Evolutionary conservation across 2,329 filamentous ascomycete species (phyloP).

Genomic region (Hysterium pulicare): DNA sequence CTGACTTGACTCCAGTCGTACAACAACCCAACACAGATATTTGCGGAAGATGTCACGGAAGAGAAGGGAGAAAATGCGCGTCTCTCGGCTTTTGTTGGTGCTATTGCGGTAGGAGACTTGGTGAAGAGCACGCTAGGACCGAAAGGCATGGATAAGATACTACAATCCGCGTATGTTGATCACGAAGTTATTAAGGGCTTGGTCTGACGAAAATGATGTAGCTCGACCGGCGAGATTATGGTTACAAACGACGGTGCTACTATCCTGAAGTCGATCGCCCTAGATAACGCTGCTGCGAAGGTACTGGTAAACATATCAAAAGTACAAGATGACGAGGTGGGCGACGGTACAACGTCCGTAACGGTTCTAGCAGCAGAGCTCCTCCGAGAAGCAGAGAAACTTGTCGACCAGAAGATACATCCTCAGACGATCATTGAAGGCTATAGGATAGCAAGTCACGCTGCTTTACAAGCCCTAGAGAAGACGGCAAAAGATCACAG

Average conservation of each 20-base stretch:
- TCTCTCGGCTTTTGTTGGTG: conserved; percentile 95
- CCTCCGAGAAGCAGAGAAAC: conserved; percentile 91
- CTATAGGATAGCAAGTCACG: conserved; percentile 92
- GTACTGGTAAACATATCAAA: conserved; percentile 99
- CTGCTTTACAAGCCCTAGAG: conserved; percentile 80
- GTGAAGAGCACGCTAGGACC: conserved; percentile 97
- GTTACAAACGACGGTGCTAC: conserved; percentile 99
- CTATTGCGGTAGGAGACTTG: conserved; percentile 94
- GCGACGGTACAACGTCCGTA: conserved; percentile 97
- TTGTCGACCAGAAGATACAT: conserved; percentile 97
- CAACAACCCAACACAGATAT: conserved; percentile 89
- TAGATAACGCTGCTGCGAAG: conserved; percentile 97
- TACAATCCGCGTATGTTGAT: conserved; percentile 79
- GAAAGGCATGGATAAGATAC: conserved; percentile 98
- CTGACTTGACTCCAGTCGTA: conserved; percentile 28
- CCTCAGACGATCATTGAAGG: conserved; percentile 99
- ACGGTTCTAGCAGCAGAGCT: conserved; percentile 93
- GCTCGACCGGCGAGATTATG: conserved; percentile 94
- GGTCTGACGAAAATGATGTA: conserved; percentile 38
- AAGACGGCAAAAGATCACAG: conserved; percentile 86
- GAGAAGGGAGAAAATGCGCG: conserved; percentile 99
- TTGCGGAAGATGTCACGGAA: conserved; percentile 92
- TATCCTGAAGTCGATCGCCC: conserved; percentile 95
- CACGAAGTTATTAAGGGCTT: not conserved
- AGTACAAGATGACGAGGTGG: conserved; percentile 97